Evolutionary conservation across 495 filamentous ascomycete genomes (phyloP), one percentile per base, ranked within the genome.

Genomic region (Penicillium goetzii): DNA sequence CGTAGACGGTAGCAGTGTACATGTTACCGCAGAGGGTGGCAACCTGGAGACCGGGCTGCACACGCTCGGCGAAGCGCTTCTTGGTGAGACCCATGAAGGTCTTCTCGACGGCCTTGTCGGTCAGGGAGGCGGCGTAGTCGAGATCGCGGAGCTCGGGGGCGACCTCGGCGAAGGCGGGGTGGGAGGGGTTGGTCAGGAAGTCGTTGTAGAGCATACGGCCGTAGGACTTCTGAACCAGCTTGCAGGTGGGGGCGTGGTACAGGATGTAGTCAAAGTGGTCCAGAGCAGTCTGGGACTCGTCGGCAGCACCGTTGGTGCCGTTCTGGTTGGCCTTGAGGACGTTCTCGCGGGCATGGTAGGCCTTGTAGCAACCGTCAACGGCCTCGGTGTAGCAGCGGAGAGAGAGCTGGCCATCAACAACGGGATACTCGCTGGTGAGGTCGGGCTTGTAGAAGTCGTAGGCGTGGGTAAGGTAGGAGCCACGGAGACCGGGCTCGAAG

Each of bases 401-500:
- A 49, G 93, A 97, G 85, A 87, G 97, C 72, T 97, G 93, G 57
- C 95, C 95, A 73, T 99, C 95, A 36, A 99, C 95, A 68, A 94
- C 87, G 53, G 95, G 95, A 80, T 99, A 99, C 78, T 99, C 95
- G 85, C 91, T 96, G 62, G 93, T 96, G 56, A 99, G 83, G 76
- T 99, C 95, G 69, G 95, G 90, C 88, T 99, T 99, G 88, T 96
- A 99, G 81, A 99, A 99, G 77, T 99, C 95, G 80, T 98, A 99
- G 68, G 90, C 91, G 78, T 99, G 95, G 71, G 87, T 87, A 85
- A 97, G 89, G 83, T 97, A 97, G 71, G 83, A 89, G 74, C 91
- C 95, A 74, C 96, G 89, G 61, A 97, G 88, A 74, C 94, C 95
- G 52, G 95, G 85, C 77, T 99, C 96, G 67, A 97, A 85, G 56